Evolutionary conservation across 2,329 filamentous ascomycete genomes (phyloP).

Genomic region (Xylogone sp.): DNA sequence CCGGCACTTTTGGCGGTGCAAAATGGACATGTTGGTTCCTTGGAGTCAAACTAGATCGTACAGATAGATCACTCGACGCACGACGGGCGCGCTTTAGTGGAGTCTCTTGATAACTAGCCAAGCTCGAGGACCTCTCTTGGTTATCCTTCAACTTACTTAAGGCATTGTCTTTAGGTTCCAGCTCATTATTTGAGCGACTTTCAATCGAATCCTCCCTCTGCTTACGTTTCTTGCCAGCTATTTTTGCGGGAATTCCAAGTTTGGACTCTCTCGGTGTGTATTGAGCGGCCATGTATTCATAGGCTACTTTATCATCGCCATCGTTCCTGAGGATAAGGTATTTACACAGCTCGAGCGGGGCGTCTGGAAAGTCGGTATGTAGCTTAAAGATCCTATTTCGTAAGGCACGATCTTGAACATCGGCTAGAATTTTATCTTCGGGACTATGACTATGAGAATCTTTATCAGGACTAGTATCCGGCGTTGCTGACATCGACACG

Average conservation of each 20-base stretch:
- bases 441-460: slow-evolving; percentile 8
- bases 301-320: slow-evolving; percentile 23
- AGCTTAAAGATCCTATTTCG: slow-evolving; percentile 24
- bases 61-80: too few relatives aligned
- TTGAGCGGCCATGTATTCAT: slow-evolving; percentile 19
- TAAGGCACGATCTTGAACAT: slow-evolving; percentile 12
- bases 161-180: too few relatives aligned
- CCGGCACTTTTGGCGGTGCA: slow-evolving; percentile 9
- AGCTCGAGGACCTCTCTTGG: too few relatives aligned
- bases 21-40: slow-evolving; percentile 24
- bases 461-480: slow-evolving; percentile 7
- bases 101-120: too few relatives aligned
- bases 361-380: slow-evolving; percentile 25
- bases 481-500: slow-evolving; percentile 5
- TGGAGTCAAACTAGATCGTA: background rate
- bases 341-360: slow-evolving; percentile 23
- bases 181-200: too few relatives aligned
- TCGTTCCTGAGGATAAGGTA: slow-evolving; percentile 22
- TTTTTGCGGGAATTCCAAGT: background rate
- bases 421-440: slow-evolving; percentile 11
- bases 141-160: too few relatives aligned
- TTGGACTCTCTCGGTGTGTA: background rate
- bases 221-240: background rate
- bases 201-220: too few relatives aligned
- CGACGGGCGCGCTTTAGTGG: too few relatives aligned